phyloP scores from a whole-genome alignment of 164 flowering plant genomes.

The Platanus orientalis region DNA sequence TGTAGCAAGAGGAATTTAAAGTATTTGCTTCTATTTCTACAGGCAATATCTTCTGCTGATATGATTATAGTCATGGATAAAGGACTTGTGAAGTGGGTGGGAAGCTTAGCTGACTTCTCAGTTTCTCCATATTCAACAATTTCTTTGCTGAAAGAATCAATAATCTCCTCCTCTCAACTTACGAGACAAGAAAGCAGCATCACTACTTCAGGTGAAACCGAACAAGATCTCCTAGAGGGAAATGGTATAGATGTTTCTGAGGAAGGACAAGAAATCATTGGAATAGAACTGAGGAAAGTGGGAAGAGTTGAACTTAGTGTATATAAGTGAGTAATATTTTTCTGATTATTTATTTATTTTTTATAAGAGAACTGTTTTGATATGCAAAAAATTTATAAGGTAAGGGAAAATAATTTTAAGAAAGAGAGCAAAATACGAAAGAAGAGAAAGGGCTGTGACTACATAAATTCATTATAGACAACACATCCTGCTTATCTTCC shows the following conservation, averaged over 20 bases:
- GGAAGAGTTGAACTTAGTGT: conserved; percentile 73
- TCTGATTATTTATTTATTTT: no score
- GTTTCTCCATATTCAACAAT: conserved; percentile 38
- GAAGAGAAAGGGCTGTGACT: no score
- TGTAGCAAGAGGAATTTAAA: not conserved
- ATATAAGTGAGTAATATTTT: conserved; percentile 55
- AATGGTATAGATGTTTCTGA: conserved; percentile 22
- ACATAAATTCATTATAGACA: no score
- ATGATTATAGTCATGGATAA: conserved; percentile 76
- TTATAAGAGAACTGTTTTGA: not conserved
- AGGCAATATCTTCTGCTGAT: conserved; percentile 85
- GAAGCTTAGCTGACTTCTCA: conserved; percentile 51
- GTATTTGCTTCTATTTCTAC: conserved; percentile 8
- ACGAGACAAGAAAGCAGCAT: conserved; percentile 18
- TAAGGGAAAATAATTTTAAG: no score
- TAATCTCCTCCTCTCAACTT: conserved; percentile 20
- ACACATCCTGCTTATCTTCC: no score
- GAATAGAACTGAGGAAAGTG: conserved; percentile 64
- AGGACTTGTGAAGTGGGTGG: conserved; percentile 74
- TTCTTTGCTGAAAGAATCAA: conserved; percentile 32
- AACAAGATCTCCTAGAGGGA: conserved; percentile 18
- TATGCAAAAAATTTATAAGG: no score
- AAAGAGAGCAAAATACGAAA: no score
- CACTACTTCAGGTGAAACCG: conserved; percentile 13
- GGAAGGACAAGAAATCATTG: conserved; percentile 40